Conservation (phyloP, 2,329 filamentous ascomycete species). For the Nemania sp. region DNA sequence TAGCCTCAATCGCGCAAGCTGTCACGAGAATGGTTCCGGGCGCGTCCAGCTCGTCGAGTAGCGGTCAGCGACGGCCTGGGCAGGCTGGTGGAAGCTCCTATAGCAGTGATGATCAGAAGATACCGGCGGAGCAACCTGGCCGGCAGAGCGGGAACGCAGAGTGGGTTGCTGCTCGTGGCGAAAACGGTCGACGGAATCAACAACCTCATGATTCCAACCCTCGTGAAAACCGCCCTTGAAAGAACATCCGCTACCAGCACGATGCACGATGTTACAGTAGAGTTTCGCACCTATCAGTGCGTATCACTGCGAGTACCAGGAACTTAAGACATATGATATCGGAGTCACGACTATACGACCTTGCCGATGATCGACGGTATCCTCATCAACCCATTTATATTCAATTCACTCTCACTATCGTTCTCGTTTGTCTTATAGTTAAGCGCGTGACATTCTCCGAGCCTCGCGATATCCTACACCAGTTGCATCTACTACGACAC, state of each 20-base stretch:
- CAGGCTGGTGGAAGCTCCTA: slow-evolving; percentile 22
- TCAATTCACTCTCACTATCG: not conserved
- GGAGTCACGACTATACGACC: too few species aligned
- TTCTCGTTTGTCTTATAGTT: slow-evolving; percentile 20
- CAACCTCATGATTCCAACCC: slow-evolving; percentile 50
- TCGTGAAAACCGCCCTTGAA: slow-evolving; percentile 30
- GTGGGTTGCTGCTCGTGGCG: slow-evolving; percentile 53
- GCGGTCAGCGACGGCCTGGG: slow-evolving; percentile 17
- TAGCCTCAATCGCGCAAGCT: slow-evolving; percentile 72
- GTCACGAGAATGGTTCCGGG: slow-evolving; percentile 69
- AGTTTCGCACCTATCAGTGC: not conserved
- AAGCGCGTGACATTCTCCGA: not conserved
- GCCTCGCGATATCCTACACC: not conserved
- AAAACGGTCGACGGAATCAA: slow-evolving; percentile 45
- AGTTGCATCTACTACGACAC: slow-evolving; percentile 20
- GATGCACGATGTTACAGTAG: not conserved
- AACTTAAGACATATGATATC: too few species aligned
- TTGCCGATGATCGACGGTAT: too few species aligned
- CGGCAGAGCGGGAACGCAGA: slow-evolving; percentile 55
- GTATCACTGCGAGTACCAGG: not conserved
- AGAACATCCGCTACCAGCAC: not conserved
- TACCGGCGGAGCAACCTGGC: slow-evolving; percentile 62
- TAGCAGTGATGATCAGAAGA: slow-evolving; percentile 58
- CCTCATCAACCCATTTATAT: too few species aligned
- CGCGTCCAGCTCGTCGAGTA: slow-evolving; percentile 36